These are phyloP conservation scores for Rhizophagus sp. DNA, from an alignment of 192 early-diverging fungal genomes.

Conservation along the genomic window DNA sequence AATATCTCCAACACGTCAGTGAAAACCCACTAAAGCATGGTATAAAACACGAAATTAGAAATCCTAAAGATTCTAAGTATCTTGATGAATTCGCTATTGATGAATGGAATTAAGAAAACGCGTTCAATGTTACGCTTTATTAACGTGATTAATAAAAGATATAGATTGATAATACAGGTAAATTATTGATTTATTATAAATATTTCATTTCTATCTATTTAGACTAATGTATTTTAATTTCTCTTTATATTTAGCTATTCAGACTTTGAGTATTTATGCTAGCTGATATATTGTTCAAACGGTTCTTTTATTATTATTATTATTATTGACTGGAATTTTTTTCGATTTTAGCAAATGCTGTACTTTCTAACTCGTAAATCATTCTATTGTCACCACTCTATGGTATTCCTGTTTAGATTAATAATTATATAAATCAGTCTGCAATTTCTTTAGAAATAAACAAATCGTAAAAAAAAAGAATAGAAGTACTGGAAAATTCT, in stretches of 20 bases:
- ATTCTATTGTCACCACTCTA: neutral
- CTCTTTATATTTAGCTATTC: neutral
- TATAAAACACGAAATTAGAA: neutral
- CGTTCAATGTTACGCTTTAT: neutral
- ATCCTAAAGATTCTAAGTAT: neutral
- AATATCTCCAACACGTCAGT: slow-evolving; percentile 55
- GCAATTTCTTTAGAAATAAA: neutral
- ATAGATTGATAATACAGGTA: neutral
- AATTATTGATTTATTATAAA: neutral
- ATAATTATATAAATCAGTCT: neutral
- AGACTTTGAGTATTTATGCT: too few relatives aligned
- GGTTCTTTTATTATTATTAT: neutral
- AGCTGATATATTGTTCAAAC: too few relatives aligned
- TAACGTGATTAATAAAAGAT: neutral
- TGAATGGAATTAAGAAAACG: neutral
- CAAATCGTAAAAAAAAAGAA: neutral
- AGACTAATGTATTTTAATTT: neutral
- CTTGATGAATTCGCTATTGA: neutral
- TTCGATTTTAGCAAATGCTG: neutral
- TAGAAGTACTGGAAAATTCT: too few relatives aligned
- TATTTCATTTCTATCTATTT: neutral
- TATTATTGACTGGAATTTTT: neutral
- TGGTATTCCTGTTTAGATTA: neutral
- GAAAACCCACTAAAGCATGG: neutral
- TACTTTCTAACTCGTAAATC: neutral